Base-by-base conservation (phyloP, 495 filamentous ascomycete species). In the Hyphodiscus hymeniophilus region DNA sequence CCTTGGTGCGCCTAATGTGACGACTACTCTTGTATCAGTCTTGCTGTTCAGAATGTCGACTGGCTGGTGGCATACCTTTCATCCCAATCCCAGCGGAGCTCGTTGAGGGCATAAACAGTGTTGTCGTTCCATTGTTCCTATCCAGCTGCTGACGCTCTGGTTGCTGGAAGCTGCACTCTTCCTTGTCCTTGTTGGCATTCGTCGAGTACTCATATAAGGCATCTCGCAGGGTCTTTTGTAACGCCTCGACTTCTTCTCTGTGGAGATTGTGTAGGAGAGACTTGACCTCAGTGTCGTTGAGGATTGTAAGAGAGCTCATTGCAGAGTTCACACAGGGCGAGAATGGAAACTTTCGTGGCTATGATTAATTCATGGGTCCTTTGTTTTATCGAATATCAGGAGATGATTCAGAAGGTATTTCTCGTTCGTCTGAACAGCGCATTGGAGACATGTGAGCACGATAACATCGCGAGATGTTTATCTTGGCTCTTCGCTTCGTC, bases 71-170 rank as follows among this genome's bases (percentile, higher is more conserved):
- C 55, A 56, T 17, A 75, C 70, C 73, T 59, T 77, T 77, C 44
- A 76, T 60, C 13, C 67, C 73, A 42, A 73, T 63, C 15, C 73
- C 70, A 1, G 56, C 38, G 0, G 67, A 55, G 43, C 65, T 70
- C 18, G 67, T 77, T 2, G 86, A 86, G 3, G 92, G 92, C 92
- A 96, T 98, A 63, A 95, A 92, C 24, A 97, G 70, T 0, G 86
- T 95, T 2, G 85, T 94, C 34, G 79, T 77, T 31, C 87, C 84
- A 69, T 87, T 82, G 17, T 66, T 72, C 24, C 7, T 74, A 74
- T 35, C 79, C 76, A 38, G 91, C 75, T 0, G 80, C 74, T 0
- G 85, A 85, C 91, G 77, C 45, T 79, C 77, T 0, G 91, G 90
- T 59, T 95, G 88, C 47, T 86, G 82, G 23, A 74, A 69, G 3